Conservation (phyloP, 2,329 filamentous ascomycete species). For the Madurella fahalii region DNA sequence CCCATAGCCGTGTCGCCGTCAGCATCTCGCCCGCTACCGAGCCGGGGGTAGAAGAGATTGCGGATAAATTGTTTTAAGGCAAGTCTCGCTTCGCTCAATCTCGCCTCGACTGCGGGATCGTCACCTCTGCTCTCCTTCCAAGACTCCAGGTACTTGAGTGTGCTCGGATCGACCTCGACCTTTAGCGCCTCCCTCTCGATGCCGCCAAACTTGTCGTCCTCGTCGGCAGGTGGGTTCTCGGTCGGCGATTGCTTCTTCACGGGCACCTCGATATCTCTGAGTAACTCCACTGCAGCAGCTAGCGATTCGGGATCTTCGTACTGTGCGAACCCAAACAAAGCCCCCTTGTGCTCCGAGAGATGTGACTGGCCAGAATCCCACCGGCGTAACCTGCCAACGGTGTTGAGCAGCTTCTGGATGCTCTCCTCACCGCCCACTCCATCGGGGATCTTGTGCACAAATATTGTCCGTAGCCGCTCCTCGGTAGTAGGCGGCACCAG, state of each 20-base stretch:
- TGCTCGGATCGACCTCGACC: slow-evolving; percentile 76
- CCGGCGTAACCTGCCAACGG: slow-evolving; percentile 74
- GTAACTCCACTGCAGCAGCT: slow-evolving; percentile 76
- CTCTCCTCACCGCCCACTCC: slow-evolving; percentile 72
- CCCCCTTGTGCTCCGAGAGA: slow-evolving; percentile 66
- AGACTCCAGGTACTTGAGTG: slow-evolving; percentile 79
- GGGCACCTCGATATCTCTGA: slow-evolving; percentile 78
- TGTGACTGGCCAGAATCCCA: slow-evolving; percentile 72
- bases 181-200: slow-evolving; percentile 68
- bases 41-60: slow-evolving; percentile 66
- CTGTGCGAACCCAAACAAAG: slow-evolving; percentile 91
- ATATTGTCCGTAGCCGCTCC: slow-evolving; percentile 87
- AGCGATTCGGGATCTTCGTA: slow-evolving; percentile 90
- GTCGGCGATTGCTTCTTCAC: slow-evolving; percentile 63
- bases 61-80: slow-evolving; percentile 65
- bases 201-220: slow-evolving; percentile 45
- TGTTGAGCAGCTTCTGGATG: slow-evolving; percentile 71
- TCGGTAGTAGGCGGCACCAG: slow-evolving; percentile 80
- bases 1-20: slow-evolving; percentile 69
- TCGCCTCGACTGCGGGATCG: slow-evolving; percentile 59
- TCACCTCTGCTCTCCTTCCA: slow-evolving; percentile 66
- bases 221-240: slow-evolving; percentile 30
- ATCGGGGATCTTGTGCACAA: slow-evolving; percentile 80
- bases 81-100: slow-evolving; percentile 64
- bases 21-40: slow-evolving; percentile 49